Percentiles rank a stretch among this genome's conserved stretches.
Evolutionary conservation across 495 filamentous ascomycete species (phyloP).

Genomic region (Daldinia grandis): DNA sequence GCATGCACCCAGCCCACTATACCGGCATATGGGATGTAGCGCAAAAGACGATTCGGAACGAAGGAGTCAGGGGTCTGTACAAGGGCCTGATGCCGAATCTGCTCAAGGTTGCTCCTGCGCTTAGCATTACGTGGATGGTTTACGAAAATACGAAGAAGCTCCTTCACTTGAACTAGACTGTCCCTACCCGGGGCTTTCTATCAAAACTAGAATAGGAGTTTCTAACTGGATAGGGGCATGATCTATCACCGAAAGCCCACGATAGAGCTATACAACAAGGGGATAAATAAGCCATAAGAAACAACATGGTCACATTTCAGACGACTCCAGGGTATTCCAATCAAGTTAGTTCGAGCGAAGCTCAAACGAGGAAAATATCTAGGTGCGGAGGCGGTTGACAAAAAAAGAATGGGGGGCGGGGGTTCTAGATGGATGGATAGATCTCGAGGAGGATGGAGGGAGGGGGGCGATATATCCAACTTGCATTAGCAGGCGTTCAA

Average conservation of each 20-base stretch:
- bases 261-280: neutral
- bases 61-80: constrained; percentile 88
- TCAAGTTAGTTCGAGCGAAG: neutral
- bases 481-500: constrained; percentile 40
- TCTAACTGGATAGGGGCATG: neutral
- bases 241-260: neutral
- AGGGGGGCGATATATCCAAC: constrained; percentile 38
- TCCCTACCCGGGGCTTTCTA: neutral
- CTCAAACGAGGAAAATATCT: neutral
- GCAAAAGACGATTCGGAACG: constrained; percentile 78
- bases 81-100: constrained; percentile 96
- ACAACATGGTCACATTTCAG: neutral
- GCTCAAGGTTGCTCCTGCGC: constrained; percentile 94
- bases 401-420: neutral
- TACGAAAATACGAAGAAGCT: constrained; percentile 93
- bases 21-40: constrained; percentile 87
- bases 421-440: constrained; percentile 29
- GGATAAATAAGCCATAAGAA: neutral
- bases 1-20: constrained; percentile 90
- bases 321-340: neutral
- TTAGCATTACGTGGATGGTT: constrained; percentile 96
- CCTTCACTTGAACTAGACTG: constrained; percentile 68
- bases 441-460: constrained; percentile 11
- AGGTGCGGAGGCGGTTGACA: neutral
- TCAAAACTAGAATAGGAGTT: neutral